Evolutionary conservation across 306 rosid genomes (phyloP), one percentile per base, ranked within the genome.

Genomic region (Betula pendula): DNA sequence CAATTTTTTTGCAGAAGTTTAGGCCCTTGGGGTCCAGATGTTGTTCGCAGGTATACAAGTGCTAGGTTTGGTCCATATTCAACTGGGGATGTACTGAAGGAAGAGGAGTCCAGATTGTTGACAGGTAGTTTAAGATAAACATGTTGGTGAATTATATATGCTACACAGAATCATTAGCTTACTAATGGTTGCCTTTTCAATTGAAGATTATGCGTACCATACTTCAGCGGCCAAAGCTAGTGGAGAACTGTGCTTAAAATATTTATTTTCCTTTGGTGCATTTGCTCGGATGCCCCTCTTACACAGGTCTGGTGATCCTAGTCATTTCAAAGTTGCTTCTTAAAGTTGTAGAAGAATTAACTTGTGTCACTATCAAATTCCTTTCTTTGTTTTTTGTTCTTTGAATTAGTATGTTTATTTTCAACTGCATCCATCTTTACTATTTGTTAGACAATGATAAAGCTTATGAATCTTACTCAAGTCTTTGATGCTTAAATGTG

Each of bases 1-100:
- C 48, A 24, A 43, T 20, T 12, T 71, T 81, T 58, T 76, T 76
- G 82, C 87, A 96, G 98, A 83, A 97, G 99, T 29, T 81, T 96
- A 79, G 99, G 99, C 73, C 99, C 99, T 75, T 96, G 90, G 97
- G 99, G 99, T 82, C 99, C 94, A 76, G 79, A 86, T 76, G 50
- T 91, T 55, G 97, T 96, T 70, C 86, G 80, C 73, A 88, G 50
- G 74, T 96, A 96, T 85, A 91, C 98, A 6, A 86, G 81, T 86
- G 81, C 90, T 66, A 89, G 98, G 76, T 96, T 96, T 75, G 84
- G 91, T 55, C 27, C 90, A 77, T 68, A 80, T 81, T 77, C 98
- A 79, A 75, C 87, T 33, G 99, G 97, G 40, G 85, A 85, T 73
- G 31, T 70, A 50, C 81, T 96, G 81, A 82, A 80, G n/a, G 94